Conservation (phyloP, 2,329 filamentous ascomycete genomes). For the Colletotrichum coccodes region DNA sequence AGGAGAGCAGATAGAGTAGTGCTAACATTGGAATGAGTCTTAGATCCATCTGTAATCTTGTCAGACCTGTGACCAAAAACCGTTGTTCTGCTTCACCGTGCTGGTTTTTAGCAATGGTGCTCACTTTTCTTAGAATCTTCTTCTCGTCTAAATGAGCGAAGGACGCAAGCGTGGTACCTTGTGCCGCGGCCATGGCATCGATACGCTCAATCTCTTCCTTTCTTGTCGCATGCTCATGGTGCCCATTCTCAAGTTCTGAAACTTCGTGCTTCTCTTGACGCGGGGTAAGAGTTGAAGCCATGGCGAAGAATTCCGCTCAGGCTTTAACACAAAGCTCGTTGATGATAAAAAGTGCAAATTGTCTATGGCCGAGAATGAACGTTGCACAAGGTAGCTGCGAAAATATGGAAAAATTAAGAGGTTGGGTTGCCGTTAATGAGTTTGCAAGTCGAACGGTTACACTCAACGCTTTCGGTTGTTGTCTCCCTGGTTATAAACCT, state of each 20-base stretch:
- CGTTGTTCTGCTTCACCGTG: conserved; percentile 31
- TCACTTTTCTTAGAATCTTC: conserved; percentile 65
- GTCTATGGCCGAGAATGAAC: no score
- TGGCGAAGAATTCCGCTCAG: background rate
- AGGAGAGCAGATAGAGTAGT: conserved; percentile 74
- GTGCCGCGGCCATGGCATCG: conserved; percentile 6
- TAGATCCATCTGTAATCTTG: conserved; percentile 55
- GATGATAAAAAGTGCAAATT: no score
- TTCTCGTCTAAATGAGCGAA: conserved; percentile 62
- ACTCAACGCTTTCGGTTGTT: background rate
- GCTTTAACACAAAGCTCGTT: background rate
- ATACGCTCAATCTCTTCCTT: conserved; percentile 13
- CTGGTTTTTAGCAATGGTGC: background rate
- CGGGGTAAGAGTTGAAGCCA: background rate
- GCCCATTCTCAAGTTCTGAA: conserved; percentile 18
- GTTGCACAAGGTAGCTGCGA: no score
- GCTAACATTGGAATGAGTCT: conserved; percentile 72
- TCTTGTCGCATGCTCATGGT: background rate
- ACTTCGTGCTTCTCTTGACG: conserved; percentile 21
- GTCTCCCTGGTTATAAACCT: conserved; percentile 10
- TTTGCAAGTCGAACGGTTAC: background rate
- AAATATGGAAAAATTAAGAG: no score
- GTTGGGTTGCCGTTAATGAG: background rate
- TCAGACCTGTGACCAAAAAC: background rate
- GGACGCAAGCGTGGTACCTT: conserved; percentile 8